Base-by-base conservation (phyloP, 176 grass and related monocot genomes). In the Musa schizocarpa region DNA sequence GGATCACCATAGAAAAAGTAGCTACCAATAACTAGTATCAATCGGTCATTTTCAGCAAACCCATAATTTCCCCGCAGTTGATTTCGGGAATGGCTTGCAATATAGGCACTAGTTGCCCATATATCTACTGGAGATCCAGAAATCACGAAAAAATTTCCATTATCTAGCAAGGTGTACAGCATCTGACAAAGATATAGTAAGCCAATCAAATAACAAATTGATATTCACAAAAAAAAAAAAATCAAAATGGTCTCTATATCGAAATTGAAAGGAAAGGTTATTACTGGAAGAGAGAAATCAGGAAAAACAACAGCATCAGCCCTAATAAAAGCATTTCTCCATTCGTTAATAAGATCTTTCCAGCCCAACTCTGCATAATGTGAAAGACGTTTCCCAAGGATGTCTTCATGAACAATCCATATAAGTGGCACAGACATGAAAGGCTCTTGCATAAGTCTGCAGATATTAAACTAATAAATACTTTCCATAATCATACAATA, bases 401-500 rank as follows among this genome's bases (percentile, higher is more conserved):
- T 83, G 77, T 94, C 95, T 84, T 94, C 90, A 76, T 94, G 82
- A 89, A 99, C 78, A 82, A 99, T 80, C 95, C 95, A 99, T 71
- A 99, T 65, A 65, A 99, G 77, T 54, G 95, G 91, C 78, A 91
- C 19, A 87, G 84, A 85, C 79, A 63, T 78, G 65, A 94, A 99
- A 76, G 95, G 91, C 75, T 99, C 88, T 86, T 92, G 86, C 88
- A 91, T 89, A 92, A 99, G 88, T 81, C 95, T 99, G 86, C 87
- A 84, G 52, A 78, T 75, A 85, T 71, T 74, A 81, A 85, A 78
- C 78, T 82, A 74, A 12, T 80, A 67, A 69, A 81, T 71, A 90
- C 77, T 80, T 92, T 74, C 19, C 9, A 1, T 70, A 69, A 75
- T 57, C 75, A 85, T 55, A 80, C 68, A 81, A 11, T 59, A 82